A percentile compares a stretch with the other conserved stretches of the same genome.
phyloP scores from a whole-genome alignment of 371 early-diverging fungal species.

The Mortierella sp. region DNA sequence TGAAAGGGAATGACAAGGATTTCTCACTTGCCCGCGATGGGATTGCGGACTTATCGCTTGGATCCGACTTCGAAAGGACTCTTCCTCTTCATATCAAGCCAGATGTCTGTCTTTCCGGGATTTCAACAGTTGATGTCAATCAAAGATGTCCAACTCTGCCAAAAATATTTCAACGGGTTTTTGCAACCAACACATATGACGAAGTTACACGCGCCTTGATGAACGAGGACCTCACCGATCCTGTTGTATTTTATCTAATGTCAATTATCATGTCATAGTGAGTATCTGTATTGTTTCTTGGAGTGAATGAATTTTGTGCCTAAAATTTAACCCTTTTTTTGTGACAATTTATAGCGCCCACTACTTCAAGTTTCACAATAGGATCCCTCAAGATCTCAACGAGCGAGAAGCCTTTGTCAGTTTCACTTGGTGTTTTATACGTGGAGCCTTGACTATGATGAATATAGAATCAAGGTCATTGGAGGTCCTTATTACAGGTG shows the following conservation, averaged over 20 bases:
- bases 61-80: slow-evolving; percentile 3
- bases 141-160: slow-evolving; percentile 17
- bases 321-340: background rate
- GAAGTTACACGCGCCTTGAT: slow-evolving; percentile 5
- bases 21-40: slow-evolving; percentile 13
- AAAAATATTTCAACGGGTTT: slow-evolving; percentile 5
- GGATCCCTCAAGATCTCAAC: slow-evolving; percentile 21
- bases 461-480: slow-evolving; percentile 18
- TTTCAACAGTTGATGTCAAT: slow-evolving; percentile 1
- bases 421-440: slow-evolving; percentile 25
- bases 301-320: too few species aligned
- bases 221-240: slow-evolving; percentile 7
- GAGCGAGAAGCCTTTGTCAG: slow-evolving; percentile 31
- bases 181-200: slow-evolving; percentile 3
- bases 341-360: slow-evolving; percentile 9
- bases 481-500: slow-evolving; percentile 19
- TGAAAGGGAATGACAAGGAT: background rate
- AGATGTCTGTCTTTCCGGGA: slow-evolving; percentile 9
- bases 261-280: slow-evolving; percentile 13
- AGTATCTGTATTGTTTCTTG: slow-evolving; percentile 1
- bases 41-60: slow-evolving; percentile 6
- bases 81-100: slow-evolving; percentile 1
- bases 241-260: slow-evolving; percentile 5
- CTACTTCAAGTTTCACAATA: slow-evolving; percentile 11
- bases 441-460: slow-evolving; percentile 28